Conservation (phyloP, 345 rosid species). For the Eucalyptus sideroxylon region DNA sequence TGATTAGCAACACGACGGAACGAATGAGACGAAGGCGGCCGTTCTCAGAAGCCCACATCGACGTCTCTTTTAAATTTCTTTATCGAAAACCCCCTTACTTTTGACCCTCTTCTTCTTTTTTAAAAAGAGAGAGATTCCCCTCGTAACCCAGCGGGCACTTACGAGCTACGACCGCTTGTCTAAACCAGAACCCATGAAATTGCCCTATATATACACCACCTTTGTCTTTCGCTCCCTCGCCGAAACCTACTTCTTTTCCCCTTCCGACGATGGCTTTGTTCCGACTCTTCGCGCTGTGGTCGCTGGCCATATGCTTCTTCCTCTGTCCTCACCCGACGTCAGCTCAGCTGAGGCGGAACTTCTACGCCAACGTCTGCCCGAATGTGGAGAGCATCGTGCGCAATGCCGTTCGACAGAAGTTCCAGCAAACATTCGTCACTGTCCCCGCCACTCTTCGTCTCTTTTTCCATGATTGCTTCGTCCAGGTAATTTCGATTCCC, state of each 20-base stretch:
- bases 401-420: conserved; percentile 26
- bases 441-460: conserved; percentile 78
- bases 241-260: neutral
- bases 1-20: neutral
- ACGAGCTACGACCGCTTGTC: neutral
- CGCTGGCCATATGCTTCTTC: conserved; percentile 24
- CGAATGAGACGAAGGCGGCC: neutral
- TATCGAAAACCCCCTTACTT: neutral
- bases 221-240: neutral
- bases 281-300: neutral
- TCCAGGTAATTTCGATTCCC: conserved; percentile 19
- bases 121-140: neutral
- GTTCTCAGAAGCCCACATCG: neutral
- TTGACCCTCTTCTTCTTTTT: neutral
- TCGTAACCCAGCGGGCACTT: neutral
- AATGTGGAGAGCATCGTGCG: conserved; percentile 55
- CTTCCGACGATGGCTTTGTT: neutral
- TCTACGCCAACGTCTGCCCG: conserved; percentile 50
- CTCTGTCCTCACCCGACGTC: conserved; percentile 24
- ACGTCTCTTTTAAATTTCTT: neutral
- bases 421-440: conserved; percentile 55
- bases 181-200: neutral
- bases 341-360: conserved; percentile 50
- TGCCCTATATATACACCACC: neutral
- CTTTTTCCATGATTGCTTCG: conserved; percentile 85